Percentiles rank a stretch among this genome's conserved stretches.
phyloP scores from a whole-genome alignment of 345 rosid genomes.

The Gossypioides kirkii region DNA sequence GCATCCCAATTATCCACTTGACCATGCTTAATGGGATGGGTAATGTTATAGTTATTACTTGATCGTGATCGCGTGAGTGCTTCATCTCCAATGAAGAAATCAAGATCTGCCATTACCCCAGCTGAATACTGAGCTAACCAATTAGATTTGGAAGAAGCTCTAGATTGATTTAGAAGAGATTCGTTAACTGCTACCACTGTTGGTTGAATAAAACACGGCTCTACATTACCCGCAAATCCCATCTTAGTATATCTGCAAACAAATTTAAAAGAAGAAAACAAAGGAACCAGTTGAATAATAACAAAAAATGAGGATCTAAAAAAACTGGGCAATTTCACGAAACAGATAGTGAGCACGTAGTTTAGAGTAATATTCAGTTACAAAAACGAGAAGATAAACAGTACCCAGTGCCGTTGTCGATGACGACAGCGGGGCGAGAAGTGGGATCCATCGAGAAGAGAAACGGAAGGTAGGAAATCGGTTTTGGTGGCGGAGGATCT shows the following conservation, averaged over 20 bases:
- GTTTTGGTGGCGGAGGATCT: constrained; percentile 33
- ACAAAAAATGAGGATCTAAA: constrained; percentile 48
- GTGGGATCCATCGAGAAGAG: constrained; percentile 67
- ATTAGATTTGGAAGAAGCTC: constrained; percentile 61
- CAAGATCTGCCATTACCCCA: constrained; percentile 97
- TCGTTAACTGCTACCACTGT: constrained; percentile 89
- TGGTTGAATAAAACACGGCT: constrained; percentile 94
- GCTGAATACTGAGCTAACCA: constrained; percentile 86
- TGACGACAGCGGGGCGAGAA: constrained; percentile 91
- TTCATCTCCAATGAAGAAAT: constrained; percentile 90
- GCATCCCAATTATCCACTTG: constrained; percentile 98
- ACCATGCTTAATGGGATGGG: constrained; percentile 78
- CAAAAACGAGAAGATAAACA: background rate
- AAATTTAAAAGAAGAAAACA: background rate
- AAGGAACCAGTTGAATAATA: constrained; percentile 5
- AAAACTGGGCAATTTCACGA: no score
- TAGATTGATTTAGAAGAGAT: constrained; percentile 69
- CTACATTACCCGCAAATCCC: constrained; percentile 97
- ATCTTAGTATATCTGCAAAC: constrained; percentile 76
- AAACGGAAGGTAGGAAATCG: constrained; percentile 25
- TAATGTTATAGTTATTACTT: constrained; percentile 70
- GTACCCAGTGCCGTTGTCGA: constrained; percentile 98
- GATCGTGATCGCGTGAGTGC: constrained; percentile 74
- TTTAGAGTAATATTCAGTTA: background rate
- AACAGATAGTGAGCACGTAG: background rate